A percentile compares a stretch with the other conserved stretches of the same genome.
Evolutionary conservation across 805 yeast genomes (phyloP).

Genomic region (Yamadazyma endophytica): DNA sequence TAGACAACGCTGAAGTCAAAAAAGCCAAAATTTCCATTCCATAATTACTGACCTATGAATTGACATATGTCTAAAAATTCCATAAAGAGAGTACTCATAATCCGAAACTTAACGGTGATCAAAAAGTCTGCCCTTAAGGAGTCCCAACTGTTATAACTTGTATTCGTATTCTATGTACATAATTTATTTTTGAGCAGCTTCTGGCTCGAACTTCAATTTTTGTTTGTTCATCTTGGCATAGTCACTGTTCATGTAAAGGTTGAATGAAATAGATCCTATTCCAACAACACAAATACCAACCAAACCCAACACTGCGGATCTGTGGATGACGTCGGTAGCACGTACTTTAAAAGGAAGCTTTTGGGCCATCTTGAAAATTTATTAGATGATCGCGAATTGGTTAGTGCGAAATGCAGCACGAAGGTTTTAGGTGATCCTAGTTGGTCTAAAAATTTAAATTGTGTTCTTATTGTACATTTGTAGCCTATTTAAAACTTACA

Average conservation of each 20-base stretch:
- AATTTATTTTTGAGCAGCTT: no score
- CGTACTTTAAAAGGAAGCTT: slow-evolving; percentile 41
- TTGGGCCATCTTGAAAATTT: slow-evolving; percentile 13
- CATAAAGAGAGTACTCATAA: no score
- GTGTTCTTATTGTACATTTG: not conserved
- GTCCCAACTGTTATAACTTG: no score
- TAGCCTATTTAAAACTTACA: slow-evolving; percentile 13
- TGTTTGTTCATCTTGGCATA: slow-evolving; percentile 37
- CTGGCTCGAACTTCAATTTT: slow-evolving; percentile 31
- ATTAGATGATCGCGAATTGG: not conserved
- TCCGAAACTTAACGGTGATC: no score
- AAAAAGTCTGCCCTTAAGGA: no score
- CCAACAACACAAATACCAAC: slow-evolving; percentile 41
- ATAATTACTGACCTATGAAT: no score
- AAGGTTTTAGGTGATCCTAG: not conserved
- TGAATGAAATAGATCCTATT: slow-evolving; percentile 34
- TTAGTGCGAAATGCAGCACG: not conserved
- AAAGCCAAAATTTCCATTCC: no score
- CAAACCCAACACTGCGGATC: slow-evolving; percentile 37
- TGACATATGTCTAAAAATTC: no score
- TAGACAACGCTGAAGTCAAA: slow-evolving; percentile 1
- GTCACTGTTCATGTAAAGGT: slow-evolving; percentile 41
- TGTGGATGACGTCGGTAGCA: slow-evolving; percentile 40
- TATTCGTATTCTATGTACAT: no score
- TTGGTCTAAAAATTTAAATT: not conserved